Base-by-base conservation (phyloP, 345 rosid genomes). In the Clausena lansium region DNA sequence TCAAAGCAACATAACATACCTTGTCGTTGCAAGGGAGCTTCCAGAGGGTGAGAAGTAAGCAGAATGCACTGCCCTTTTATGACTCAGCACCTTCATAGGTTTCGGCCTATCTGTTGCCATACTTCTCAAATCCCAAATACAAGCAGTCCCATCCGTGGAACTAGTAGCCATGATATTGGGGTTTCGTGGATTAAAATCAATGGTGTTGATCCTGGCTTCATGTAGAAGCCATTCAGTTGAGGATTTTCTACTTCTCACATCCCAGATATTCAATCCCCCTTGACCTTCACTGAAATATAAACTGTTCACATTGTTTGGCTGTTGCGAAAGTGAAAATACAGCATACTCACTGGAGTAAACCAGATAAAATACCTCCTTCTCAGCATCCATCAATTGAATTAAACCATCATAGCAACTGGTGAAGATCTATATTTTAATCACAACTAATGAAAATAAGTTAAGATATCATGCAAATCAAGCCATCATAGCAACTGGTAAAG, bases 31-130 rank as follows among this genome's bases (percentile, higher is more conserved):
- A 69, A 94, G 89, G 73, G 28, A 85, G 79, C 72, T 83, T 66
- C 97, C 98, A 54, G 92, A 89, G 28, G 98, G 97, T 52, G 99
- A 96, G 87, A 96, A 96, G 77, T 90, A 92, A 61, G 99, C 98
- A 77, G 97, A 87, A 63, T 90, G 86, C 70, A 94, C 94, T 38
- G 91, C 87, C 83, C 80, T 88, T 13, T 72, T 41, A 82, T 96
- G 97, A 32, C 73, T 75, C 1, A 89, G 67, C 55, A 68, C 83
- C 79, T 70, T 78, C 78, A 90, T 77, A 58, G 84, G 71, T 75
- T 83, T 73, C 14, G 86, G 87, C 71, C 85, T 83, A 35, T 71
- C 54, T 4, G 85, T 63, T 64, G 78, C 76, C 80, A 89, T 84
- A 66, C 80, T 78, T 81, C 95, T 92, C 84, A 94, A 82, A 75